phyloP scores from a whole-genome alignment of 495 filamentous ascomycete species.

The Lasiosphaeris hirsuta region DNA sequence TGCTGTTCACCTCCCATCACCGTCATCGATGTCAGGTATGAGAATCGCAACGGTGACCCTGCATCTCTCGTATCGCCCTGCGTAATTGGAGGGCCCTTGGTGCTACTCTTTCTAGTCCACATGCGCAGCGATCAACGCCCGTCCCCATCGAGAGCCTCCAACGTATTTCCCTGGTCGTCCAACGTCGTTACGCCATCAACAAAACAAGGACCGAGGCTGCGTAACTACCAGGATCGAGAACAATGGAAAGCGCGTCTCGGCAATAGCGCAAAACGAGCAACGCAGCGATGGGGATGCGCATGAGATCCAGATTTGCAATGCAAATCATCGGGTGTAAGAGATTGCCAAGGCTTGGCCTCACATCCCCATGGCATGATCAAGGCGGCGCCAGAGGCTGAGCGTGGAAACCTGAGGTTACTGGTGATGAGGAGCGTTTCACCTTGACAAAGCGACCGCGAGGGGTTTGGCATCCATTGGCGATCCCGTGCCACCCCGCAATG shows the following conservation, averaged over 20 bases:
- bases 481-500: neutral
- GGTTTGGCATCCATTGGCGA: constrained; percentile 15
- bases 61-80: too few relatives aligned
- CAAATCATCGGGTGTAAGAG: constrained; percentile 11
- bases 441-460: constrained; percentile 18
- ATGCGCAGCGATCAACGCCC: too few relatives aligned
- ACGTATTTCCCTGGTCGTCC: neutral
- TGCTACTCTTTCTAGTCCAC: too few relatives aligned
- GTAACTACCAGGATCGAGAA: neutral
- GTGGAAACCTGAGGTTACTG: constrained; percentile 3
- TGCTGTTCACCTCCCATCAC: too few relatives aligned
- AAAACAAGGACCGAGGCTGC: neutral
- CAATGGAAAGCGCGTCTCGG: neutral
- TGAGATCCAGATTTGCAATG: neutral
- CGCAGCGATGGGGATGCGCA: neutral
- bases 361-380: constrained; percentile 3
- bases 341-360: constrained; percentile 9
- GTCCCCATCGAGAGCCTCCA: neutral
- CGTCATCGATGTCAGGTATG: too few relatives aligned
- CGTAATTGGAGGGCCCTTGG: too few relatives aligned
- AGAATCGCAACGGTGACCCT: too few relatives aligned
- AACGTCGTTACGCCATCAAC: neutral
- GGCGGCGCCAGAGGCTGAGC: neutral
- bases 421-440: constrained; percentile 24
- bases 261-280: neutral